These are phyloP conservation scores for Cytospora mali DNA, from an alignment of 2,329 filamentous ascomycete species.

Conservation along the genomic window DNA sequence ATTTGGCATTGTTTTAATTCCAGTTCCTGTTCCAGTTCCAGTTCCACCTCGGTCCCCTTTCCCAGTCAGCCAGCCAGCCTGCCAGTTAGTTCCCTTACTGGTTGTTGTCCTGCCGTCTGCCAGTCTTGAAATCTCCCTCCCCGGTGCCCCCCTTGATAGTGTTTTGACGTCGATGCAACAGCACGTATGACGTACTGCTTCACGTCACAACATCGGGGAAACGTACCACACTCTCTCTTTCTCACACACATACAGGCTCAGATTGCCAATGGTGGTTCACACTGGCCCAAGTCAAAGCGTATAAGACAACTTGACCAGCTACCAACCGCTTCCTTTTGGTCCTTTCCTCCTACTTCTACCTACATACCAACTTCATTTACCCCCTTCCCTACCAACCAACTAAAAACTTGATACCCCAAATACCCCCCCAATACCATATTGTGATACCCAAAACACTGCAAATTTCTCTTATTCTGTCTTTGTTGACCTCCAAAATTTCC, in stretches of 20 bases:
- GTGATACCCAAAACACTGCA: slow-evolving; percentile 19
- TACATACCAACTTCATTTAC: slow-evolving; percentile 1
- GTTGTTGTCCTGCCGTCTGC: not conserved
- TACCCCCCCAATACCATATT: not conserved
- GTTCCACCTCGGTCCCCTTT: slow-evolving; percentile 3
- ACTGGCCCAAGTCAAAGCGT: slow-evolving; percentile 19
- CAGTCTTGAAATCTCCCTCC: not conserved
- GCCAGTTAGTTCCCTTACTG: slow-evolving; percentile 2
- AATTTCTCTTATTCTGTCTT: not conserved
- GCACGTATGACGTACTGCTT: slow-evolving; percentile 26
- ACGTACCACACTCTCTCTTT: no score
- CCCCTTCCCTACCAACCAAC: not conserved
- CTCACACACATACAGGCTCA: not conserved
- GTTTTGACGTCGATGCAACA: slow-evolving; percentile 20
- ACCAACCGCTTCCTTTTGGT: not conserved
- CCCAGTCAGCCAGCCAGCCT: no score
- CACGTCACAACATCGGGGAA: slow-evolving; percentile 24
- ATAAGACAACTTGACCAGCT: slow-evolving; percentile 24
- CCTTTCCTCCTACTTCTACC: not conserved
- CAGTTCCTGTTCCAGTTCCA: not conserved
- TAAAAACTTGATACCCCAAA: slow-evolving; percentile 23
- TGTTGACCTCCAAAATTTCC: slow-evolving; percentile 1
- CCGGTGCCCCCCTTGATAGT: slow-evolving; percentile 7
- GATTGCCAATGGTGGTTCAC: not conserved
- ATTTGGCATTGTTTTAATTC: slow-evolving; percentile 25